A percentile compares a stretch with the other conserved stretches of the same genome.
Conservation (phyloP, 2,329 filamentous ascomycete species). For the Colletotrichum theobromicola region DNA sequence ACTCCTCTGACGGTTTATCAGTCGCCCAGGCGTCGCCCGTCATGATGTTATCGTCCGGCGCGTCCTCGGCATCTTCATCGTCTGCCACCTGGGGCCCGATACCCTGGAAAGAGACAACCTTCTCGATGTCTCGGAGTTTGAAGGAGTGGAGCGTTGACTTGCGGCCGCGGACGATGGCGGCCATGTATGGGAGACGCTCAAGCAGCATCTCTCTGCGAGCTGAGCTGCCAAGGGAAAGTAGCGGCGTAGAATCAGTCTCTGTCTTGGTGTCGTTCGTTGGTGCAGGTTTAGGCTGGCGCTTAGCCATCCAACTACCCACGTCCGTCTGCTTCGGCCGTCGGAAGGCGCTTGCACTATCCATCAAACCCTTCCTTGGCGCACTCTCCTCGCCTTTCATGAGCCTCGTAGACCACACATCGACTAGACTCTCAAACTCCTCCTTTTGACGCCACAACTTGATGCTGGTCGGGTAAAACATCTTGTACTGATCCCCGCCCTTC, state of each 20-base stretch:
- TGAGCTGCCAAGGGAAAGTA: slow-evolving; percentile 67
- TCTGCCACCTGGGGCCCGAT: slow-evolving; percentile 54
- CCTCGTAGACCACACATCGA: slow-evolving; percentile 72
- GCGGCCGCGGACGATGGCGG: slow-evolving; percentile 62
- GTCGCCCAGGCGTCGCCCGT: slow-evolving; percentile 63
- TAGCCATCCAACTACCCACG: slow-evolving; percentile 30
- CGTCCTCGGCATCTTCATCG: slow-evolving; percentile 50
- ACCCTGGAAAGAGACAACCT: slow-evolving; percentile 70
- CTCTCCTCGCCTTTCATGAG: slow-evolving; percentile 60
- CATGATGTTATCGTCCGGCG: slow-evolving; percentile 36
- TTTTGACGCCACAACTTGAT: slow-evolving; percentile 82
- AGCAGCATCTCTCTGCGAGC: slow-evolving; percentile 78
- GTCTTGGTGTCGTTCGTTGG: background rate
- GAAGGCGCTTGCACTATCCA: slow-evolving; percentile 54
- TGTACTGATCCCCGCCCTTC: slow-evolving; percentile 68
- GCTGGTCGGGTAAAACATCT: slow-evolving; percentile 91
- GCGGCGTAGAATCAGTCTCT: slow-evolving; percentile 33
- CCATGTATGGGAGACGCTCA: slow-evolving; percentile 86
- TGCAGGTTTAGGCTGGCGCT: slow-evolving; percentile 20
- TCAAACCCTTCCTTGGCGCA: slow-evolving; percentile 41
- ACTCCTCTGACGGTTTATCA: slow-evolving; percentile 62
- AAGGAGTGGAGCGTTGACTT: slow-evolving; percentile 38
- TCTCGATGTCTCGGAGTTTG: slow-evolving; percentile 66
- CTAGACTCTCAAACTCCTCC: slow-evolving; percentile 79
- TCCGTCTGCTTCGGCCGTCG: slow-evolving; percentile 41